phyloP scores from a whole-genome alignment of 139 green algal species.

The Zygnema circumcarinatum region DNA sequence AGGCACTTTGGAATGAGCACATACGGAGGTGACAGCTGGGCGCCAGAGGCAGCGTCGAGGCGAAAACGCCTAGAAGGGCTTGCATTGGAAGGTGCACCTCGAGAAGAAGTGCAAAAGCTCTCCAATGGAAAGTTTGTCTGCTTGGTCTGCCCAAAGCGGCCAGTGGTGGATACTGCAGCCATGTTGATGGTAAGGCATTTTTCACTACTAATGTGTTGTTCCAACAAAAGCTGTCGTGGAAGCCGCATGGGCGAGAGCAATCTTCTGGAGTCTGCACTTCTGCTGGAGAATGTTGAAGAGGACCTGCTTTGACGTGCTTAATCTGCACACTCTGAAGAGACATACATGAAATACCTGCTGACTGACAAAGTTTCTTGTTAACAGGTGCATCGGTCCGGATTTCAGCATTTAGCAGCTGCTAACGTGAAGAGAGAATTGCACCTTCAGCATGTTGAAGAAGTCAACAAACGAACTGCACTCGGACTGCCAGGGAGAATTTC shows the following conservation, averaged over 20 bases:
- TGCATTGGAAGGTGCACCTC: background rate
- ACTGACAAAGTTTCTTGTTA: too few relatives aligned
- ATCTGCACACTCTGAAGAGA: too few relatives aligned
- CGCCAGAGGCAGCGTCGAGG: background rate
- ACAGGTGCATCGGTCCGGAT: slow-evolving; percentile 12
- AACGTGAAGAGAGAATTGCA: background rate
- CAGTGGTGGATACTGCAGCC: background rate
- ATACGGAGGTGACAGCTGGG: slow-evolving; percentile 20
- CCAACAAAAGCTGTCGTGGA: too few relatives aligned
- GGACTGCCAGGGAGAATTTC: background rate
- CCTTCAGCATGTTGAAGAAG: background rate
- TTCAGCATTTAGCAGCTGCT: background rate
- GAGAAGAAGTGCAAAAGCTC: background rate
- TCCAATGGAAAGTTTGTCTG: slow-evolving; percentile 13
- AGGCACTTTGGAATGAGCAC: background rate
- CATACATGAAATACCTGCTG: too few relatives aligned
- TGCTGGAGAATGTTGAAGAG: background rate
- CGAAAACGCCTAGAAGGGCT: background rate
- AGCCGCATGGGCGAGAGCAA: too few relatives aligned
- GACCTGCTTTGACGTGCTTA: background rate
- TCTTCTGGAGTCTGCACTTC: too few relatives aligned
- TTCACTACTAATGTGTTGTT: too few relatives aligned
- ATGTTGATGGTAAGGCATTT: slow-evolving; percentile 7
- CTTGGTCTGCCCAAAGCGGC: background rate
- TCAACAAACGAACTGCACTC: slow-evolving; percentile 2